Conservation (phyloP, 164 flowering plant species). For the Nelumbo lutea region DNA sequence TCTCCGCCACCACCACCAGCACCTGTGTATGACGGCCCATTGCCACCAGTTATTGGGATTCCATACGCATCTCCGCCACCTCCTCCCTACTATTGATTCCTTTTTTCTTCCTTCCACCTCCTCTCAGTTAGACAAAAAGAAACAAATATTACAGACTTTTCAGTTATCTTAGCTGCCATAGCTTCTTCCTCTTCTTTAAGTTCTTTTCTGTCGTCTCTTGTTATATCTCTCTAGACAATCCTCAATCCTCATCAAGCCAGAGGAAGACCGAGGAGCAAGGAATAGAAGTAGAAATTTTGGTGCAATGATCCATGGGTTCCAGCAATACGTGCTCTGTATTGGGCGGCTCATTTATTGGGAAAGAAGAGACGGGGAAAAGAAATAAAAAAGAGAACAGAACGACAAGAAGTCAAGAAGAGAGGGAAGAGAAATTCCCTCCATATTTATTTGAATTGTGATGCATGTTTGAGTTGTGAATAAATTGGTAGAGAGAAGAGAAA, state of each 20-base stretch:
- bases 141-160: neutral
- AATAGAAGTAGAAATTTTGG: neutral
- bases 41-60: conserved; percentile 59
- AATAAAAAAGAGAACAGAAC: conserved; percentile 2
- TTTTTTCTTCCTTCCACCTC: conserved; percentile 42
- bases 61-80: conserved; percentile 74
- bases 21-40: conserved; percentile 63
- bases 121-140: conserved; percentile 7
- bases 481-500: conserved; percentile 37
- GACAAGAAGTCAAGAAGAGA: conserved; percentile 14
- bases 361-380: conserved; percentile 4
- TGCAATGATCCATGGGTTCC: neutral
- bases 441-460: conserved; percentile 66
- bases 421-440: conserved; percentile 43
- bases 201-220: conserved; percentile 13
- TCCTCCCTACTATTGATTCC: conserved; percentile 76
- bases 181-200: conserved; percentile 19
- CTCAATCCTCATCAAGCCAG: conserved; percentile 19
- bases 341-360: neutral
- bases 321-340: neutral
- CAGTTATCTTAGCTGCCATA: conserved; percentile 10
- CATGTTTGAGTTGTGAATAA: conserved; percentile 50
- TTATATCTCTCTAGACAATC: conserved; percentile 22
- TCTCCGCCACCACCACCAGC: conserved; percentile 32
- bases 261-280: conserved; percentile 3